Evolutionary conservation across 371 early-diverging fungal genomes (phyloP).

Genomic region (Umbelopsis sp.): DNA sequence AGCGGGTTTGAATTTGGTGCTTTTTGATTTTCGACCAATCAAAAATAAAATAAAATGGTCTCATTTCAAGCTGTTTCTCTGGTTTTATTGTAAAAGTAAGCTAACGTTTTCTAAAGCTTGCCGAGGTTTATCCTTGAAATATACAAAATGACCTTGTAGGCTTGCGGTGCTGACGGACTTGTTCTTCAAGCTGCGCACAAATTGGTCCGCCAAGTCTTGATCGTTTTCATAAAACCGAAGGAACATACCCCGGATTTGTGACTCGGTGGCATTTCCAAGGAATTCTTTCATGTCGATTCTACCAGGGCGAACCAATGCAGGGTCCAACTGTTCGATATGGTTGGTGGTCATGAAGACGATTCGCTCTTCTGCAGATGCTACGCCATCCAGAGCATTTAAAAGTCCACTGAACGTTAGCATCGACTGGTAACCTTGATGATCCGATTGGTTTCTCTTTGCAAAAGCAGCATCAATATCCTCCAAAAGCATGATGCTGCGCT

Average conservation of each 20-base stretch:
- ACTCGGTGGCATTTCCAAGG: slow-evolving; percentile 82
- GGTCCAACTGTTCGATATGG: slow-evolving; percentile 94
- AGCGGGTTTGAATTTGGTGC: not conserved
- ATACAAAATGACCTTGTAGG: slow-evolving; percentile 96
- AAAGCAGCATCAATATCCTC: slow-evolving; percentile 99
- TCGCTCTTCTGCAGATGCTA: slow-evolving; percentile 97
- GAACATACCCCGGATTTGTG: slow-evolving; percentile 86
- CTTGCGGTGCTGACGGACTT: slow-evolving; percentile 79
- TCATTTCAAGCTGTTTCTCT: not conserved
- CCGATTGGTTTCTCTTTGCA: slow-evolving; percentile 62
- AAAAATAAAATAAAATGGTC: not conserved
- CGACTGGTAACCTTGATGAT: slow-evolving; percentile 80
- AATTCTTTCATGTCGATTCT: slow-evolving; percentile 95
- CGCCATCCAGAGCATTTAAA: slow-evolving; percentile 99
- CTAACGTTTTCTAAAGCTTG: slow-evolving; percentile 64
- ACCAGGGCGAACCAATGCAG: slow-evolving; percentile 98
- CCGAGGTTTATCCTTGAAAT: slow-evolving; percentile 77
- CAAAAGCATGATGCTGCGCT: slow-evolving; percentile 94
- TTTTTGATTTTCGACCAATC: slow-evolving; percentile 10
- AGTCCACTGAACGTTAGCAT: slow-evolving; percentile 99
- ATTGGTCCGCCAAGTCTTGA: slow-evolving; percentile 65
- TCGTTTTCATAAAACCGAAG: slow-evolving; percentile 81
- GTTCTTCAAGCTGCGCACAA: slow-evolving; percentile 62
- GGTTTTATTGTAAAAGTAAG: slow-evolving; percentile 32
- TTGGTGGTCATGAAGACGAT: slow-evolving; percentile 99